Percentiles rank a stretch among this genome's conserved stretches.
Evolutionary conservation across 208 protist genomes (phyloP).

Genomic region (Crithidia fasciculata): DNA sequence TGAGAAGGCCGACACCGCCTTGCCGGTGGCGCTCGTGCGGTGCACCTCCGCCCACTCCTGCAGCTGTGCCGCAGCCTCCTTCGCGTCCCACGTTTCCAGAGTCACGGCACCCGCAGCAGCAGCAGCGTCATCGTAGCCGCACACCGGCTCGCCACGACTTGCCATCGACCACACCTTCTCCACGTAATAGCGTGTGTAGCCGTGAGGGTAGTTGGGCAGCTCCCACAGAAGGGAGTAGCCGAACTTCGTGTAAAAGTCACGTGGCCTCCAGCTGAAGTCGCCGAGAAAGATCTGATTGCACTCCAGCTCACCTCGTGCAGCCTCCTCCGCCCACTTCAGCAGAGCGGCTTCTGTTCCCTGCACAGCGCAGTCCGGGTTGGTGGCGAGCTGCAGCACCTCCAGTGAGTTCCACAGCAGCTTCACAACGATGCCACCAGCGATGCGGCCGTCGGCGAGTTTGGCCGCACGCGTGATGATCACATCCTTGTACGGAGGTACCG

Average conservation of each 20-base stretch:
- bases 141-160: not conserved
- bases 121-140: not conserved
- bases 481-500: constrained; percentile 2
- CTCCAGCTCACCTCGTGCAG: not conserved
- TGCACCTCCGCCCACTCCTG: not conserved
- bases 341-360: not conserved
- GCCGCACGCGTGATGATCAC: constrained; percentile 2
- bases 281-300: constrained; percentile 4
- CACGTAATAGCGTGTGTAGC: constrained; percentile 1
- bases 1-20: not conserved
- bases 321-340: constrained; percentile 11
- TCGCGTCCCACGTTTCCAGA: constrained; percentile 1
- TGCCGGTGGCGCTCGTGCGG: no score
- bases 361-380: not conserved
- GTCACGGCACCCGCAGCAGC: not conserved
- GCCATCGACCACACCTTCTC: constrained; percentile 18
- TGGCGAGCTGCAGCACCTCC: not conserved
- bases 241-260: not conserved
- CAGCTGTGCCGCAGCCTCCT: constrained; percentile 1
- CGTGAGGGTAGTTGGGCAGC: not conserved
- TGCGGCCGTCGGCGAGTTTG: constrained; percentile 18
- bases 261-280: not conserved
- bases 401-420: constrained; percentile 13
- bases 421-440: constrained; percentile 15
- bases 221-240: constrained; percentile 5